Conservation (phyloP, 2,329 filamentous ascomycete genomes). For the Truncatella angustata region DNA sequence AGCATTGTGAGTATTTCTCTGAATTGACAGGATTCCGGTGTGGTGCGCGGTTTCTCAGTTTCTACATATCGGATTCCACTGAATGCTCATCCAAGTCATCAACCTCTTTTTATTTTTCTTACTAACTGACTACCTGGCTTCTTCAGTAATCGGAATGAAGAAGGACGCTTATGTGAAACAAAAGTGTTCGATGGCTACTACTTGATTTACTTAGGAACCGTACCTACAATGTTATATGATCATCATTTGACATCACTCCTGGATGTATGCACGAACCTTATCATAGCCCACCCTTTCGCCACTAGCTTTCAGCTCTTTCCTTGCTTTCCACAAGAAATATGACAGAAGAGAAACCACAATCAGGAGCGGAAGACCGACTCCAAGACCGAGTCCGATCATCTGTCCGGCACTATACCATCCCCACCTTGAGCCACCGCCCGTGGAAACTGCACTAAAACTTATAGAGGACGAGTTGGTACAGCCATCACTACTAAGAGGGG, state of each 20-base stretch:
- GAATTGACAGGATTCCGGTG: too few species aligned
- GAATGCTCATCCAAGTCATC: neutral
- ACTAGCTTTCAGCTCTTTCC: neutral
- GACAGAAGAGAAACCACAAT: neutral
- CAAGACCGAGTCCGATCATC: slow-evolving; percentile 4
- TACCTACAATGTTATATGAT: too few species aligned
- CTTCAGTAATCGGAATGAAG: too few species aligned
- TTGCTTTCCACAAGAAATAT: neutral
- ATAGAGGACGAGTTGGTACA: slow-evolving; percentile 64
- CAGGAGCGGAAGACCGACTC: neutral
- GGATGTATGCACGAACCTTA: too few species aligned
- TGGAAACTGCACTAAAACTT: slow-evolving; percentile 36
- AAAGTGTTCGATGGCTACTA: too few species aligned
- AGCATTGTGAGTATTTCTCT: too few species aligned
- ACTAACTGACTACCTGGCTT: neutral
- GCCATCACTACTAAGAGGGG: slow-evolving; percentile 34
- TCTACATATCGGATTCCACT: too few species aligned
- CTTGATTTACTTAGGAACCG: too few species aligned
- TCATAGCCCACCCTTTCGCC: neutral
- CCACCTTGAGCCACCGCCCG: neutral
- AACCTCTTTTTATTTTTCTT: neutral
- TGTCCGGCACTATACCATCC: slow-evolving; percentile 2
- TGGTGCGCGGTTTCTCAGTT: too few species aligned
- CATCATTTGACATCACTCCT: too few species aligned
- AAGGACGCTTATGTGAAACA: too few species aligned